These are phyloP conservation scores for Tardiomyces digboiensis DNA, from an alignment of 1,139 yeast species.

Conservation along the genomic window DNA sequence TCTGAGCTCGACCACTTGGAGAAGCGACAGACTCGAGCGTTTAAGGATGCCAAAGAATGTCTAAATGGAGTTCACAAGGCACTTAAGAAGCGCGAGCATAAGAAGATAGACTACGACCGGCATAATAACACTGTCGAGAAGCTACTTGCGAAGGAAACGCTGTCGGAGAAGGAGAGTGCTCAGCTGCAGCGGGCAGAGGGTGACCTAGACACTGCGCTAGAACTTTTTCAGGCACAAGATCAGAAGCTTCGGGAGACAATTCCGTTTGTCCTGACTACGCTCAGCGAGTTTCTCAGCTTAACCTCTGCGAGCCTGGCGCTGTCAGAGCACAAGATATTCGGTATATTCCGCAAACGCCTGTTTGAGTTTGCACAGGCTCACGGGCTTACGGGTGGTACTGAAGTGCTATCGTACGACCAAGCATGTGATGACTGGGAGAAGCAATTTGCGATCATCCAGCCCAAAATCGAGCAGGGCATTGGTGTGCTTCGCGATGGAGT, in stretches of 20 bases:
- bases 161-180: conserved; percentile 24
- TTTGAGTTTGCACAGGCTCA: conserved; percentile 19
- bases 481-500: conserved; percentile 19
- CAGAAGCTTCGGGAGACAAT: conserved; percentile 33
- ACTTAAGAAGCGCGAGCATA: conserved; percentile 38
- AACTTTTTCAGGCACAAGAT: conserved; percentile 30
- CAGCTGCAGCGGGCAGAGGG: conserved; percentile 19
- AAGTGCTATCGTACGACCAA: conserved; percentile 8
- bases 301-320: conserved; percentile 23
- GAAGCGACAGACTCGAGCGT: conserved; percentile 16
- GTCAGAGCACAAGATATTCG: conserved; percentile 19
- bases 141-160: conserved; percentile 29
- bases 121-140: conserved; percentile 35
- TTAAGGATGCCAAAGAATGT: conserved; percentile 32
- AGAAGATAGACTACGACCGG: conserved; percentile 37
- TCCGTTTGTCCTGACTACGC: conserved; percentile 37
- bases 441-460: conserved; percentile 17
- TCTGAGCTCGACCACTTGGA: conserved; percentile 21
- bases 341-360: conserved; percentile 16
- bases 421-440: conserved; percentile 22
- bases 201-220: conserved; percentile 24
- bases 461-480: conserved; percentile 21
- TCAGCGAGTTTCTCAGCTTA: conserved; percentile 43
- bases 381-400: conserved; percentile 11
- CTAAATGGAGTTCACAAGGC: conserved; percentile 35